These are phyloP conservation scores for Claviceps sp. DNA, from an alignment of 2,329 filamentous ascomycete genomes.

Conservation along the genomic window DNA sequence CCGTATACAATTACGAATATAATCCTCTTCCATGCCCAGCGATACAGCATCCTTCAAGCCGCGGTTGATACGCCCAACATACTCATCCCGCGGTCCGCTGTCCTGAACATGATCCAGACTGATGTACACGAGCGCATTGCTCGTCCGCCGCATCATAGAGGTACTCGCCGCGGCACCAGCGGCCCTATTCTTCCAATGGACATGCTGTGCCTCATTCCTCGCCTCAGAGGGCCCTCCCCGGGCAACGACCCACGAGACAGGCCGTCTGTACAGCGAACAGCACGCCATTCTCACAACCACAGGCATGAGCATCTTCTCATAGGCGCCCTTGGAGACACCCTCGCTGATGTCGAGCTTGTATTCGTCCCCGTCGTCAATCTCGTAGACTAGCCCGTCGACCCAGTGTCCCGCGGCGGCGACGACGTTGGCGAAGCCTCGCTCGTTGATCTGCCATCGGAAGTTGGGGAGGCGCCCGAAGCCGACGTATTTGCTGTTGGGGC, in stretches of 20 bases:
- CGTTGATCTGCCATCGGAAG: constrained; percentile 33
- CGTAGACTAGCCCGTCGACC: constrained; percentile 29
- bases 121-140: constrained; percentile 27
- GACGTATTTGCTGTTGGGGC: constrained; percentile 26
- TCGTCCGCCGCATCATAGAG: constrained; percentile 4
- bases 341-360: constrained; percentile 26
- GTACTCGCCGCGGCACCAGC: neutral
- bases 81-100: constrained; percentile 25
- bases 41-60: constrained; percentile 22
- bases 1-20: constrained; percentile 23
- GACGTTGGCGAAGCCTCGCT: constrained; percentile 33
- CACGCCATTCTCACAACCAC: constrained; percentile 21
- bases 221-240: constrained; percentile 20
- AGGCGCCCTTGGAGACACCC: constrained; percentile 26
- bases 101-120: constrained; percentile 20
- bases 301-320: constrained; percentile 21
- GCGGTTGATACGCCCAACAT: constrained; percentile 25
- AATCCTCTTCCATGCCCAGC: constrained; percentile 22
- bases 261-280: constrained; percentile 21
- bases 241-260: constrained; percentile 24
- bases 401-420: constrained; percentile 18
- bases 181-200: neutral
- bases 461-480: constrained; percentile 25
- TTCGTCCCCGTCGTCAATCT: constrained; percentile 24
- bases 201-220: constrained; percentile 11